phyloP scores from a whole-genome alignment of 495 filamentous ascomycete species.

The Hypoxylon subgilvum region DNA sequence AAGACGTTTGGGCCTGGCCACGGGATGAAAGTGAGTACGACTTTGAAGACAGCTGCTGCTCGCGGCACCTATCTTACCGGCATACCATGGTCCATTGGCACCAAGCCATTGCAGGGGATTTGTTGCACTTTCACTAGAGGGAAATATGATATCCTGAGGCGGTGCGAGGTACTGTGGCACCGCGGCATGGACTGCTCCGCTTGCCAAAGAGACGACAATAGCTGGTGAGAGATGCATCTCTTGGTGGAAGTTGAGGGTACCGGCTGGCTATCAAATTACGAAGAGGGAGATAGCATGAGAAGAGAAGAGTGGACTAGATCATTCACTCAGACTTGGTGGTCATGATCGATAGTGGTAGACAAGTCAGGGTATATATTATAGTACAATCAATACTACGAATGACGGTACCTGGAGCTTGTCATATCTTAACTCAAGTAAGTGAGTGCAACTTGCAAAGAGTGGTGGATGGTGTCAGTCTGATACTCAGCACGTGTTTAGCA shows the following conservation, averaged over 20 bases:
- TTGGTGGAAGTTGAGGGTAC: no score
- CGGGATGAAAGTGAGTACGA: not conserved
- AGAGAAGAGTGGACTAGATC: not conserved
- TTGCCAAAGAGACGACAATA: not conserved
- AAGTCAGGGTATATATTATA: no score
- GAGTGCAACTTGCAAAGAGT: no score
- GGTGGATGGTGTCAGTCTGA: no score
- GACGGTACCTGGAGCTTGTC: no score
- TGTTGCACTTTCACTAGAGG: slow-evolving; percentile 40
- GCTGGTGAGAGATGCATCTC: slow-evolving; percentile 12
- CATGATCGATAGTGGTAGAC: no score
- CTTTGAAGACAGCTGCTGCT: not conserved
- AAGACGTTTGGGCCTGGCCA: slow-evolving; percentile 58
- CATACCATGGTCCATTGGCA: slow-evolving; percentile 61
- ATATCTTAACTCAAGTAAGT: no score
- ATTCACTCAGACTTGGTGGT: no score
- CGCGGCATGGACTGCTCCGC: not conserved
- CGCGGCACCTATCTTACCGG: slow-evolving; percentile 43
- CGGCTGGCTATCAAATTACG: not conserved
- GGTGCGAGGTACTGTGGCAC: slow-evolving; percentile 41
- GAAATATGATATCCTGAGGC: slow-evolving; percentile 48
- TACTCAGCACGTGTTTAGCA: slow-evolving; percentile 25
- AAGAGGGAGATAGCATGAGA: not conserved
- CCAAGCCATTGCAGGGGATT: slow-evolving; percentile 56
- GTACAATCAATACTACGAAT: no score